Percentiles rank a stretch among this genome's conserved stretches.
These are phyloP conservation scores for Sorghum bicolor DNA, from an alignment of 176 grass and related monocot species.

Conservation along the genomic window DNA sequence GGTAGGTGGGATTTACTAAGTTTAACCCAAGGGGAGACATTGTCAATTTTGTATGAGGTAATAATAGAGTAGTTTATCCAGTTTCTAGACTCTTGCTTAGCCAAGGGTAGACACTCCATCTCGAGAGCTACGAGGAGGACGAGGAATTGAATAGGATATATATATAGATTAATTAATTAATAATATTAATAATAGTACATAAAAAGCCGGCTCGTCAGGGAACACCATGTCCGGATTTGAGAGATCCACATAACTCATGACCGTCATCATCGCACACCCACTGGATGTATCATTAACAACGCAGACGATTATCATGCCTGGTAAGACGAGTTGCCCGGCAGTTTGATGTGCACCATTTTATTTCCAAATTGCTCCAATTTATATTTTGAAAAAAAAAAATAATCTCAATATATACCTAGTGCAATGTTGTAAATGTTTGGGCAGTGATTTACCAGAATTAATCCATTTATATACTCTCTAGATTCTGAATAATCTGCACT, in stretches of 20 bases:
- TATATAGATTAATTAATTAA: background rate
- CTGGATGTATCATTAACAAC: background rate
- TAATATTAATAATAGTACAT: no score
- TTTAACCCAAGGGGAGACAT: background rate
- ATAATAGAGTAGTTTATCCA: background rate
- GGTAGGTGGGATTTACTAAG: no score
- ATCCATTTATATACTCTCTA: no score
- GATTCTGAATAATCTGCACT: no score
- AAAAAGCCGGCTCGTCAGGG: no score
- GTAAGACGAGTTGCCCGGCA: background rate
- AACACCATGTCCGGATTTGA: background rate
- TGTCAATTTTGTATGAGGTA: background rate
- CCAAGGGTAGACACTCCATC: conserved; percentile 1
- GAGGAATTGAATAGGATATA: background rate
- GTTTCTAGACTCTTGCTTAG: background rate
- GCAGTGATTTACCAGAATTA: no score
- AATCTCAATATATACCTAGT: no score
- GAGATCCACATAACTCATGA: background rate
- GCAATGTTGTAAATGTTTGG: no score
- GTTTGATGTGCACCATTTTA: no score
- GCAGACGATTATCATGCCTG: background rate
- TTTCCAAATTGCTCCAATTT: no score
- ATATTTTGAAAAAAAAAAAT: no score
- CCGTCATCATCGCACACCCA: background rate
- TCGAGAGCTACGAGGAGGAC: conserved; percentile 21